These are phyloP conservation scores for Phytophthora litchii DNA, from an alignment of 352 stramenopile genomes.

Conservation along the genomic window DNA sequence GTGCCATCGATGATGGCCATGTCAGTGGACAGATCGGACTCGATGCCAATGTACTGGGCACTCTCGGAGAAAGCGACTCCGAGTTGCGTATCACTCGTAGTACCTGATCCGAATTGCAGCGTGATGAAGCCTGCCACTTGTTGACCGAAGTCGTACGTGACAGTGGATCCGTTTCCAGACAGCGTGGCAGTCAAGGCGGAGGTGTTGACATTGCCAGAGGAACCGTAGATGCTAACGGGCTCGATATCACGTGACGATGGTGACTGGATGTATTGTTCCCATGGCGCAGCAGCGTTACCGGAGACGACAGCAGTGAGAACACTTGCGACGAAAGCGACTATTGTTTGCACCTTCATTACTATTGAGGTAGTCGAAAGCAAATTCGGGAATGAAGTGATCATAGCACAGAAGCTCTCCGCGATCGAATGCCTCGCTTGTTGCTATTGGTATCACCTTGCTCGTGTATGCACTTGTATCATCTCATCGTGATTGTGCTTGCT, in stretches of 20 bases:
- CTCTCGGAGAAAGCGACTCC: slow-evolving; percentile 43
- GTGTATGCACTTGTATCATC: too few relatives aligned
- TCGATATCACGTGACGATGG: slow-evolving; percentile 26
- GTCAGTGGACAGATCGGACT: slow-evolving; percentile 42
- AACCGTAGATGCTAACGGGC: slow-evolving; percentile 21
- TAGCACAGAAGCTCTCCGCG: too few relatives aligned
- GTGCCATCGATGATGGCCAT: slow-evolving; percentile 42
- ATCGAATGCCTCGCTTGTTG: too few relatives aligned
- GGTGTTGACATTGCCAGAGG: slow-evolving; percentile 17
- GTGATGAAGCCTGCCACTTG: slow-evolving; percentile 38
- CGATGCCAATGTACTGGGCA: slow-evolving; percentile 37
- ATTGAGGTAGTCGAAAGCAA: slow-evolving; percentile 7
- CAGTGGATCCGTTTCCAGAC: slow-evolving; percentile 34
- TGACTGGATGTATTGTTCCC: slow-evolving; percentile 30
- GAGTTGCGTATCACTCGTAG: slow-evolving; percentile 23
- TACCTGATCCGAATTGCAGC: slow-evolving; percentile 31
- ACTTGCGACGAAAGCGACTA: slow-evolving; percentile 14
- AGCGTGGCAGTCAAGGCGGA: slow-evolving; percentile 31
- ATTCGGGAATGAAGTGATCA: slow-evolving; percentile 18
- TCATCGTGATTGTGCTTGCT: too few relatives aligned
- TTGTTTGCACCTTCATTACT: slow-evolving; percentile 16
- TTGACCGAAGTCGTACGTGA: slow-evolving; percentile 46
- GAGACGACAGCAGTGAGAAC: slow-evolving; percentile 10
- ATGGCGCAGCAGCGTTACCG: slow-evolving; percentile 7
- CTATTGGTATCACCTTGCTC: too few relatives aligned